Conservation (phyloP, 805 yeast species). For the Clavispora vitiphila region DNA sequence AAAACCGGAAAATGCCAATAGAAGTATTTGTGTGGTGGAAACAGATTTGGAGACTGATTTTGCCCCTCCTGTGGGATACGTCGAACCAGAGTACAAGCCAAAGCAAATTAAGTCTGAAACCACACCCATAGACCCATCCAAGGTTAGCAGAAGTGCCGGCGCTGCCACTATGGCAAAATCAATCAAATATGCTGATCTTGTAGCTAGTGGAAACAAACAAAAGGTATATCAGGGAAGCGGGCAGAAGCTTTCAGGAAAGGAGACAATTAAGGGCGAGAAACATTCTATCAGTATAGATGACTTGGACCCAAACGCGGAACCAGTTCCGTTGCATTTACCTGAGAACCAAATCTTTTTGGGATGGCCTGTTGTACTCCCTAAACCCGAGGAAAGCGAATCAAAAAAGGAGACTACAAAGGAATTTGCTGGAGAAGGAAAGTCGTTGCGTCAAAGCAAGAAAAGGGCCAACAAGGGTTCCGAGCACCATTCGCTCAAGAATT, state of each 20-base stretch:
- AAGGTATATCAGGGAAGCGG: constrained; percentile 57
- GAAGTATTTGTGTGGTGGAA: constrained; percentile 90
- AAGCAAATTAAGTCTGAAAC: constrained; percentile 30
- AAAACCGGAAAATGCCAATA: constrained; percentile 62
- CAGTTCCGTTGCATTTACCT: constrained; percentile 70
- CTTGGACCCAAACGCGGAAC: constrained; percentile 53
- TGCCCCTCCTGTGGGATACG: constrained; percentile 98
- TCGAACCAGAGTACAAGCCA: constrained; percentile 71
- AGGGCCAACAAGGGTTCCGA: constrained; percentile 50
- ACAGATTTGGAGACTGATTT: constrained; percentile 96
- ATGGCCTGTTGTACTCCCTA: constrained; percentile 61
- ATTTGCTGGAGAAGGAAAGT: constrained; percentile 69
- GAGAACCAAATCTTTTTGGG: constrained; percentile 91
- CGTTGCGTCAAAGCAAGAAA: constrained; percentile 65
- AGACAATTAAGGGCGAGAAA: constrained; percentile 12
- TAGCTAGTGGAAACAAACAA: constrained; percentile 31
- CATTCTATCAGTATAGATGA: constrained; percentile 34
- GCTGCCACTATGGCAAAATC: constrained; percentile 75
- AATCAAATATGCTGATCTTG: constrained; percentile 59
- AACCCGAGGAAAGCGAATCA: constrained; percentile 24
- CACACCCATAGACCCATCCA: constrained; percentile 29
- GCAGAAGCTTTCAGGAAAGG: constrained; percentile 64
- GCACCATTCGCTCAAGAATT: constrained; percentile 55
- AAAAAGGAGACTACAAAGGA: constrained; percentile 17
- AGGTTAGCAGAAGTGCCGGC: constrained; percentile 35